A percentile compares a stretch with the other conserved stretches of the same genome.
phyloP scores from a whole-genome alignment of 2,329 filamentous ascomycete genomes.

The Fusarium brachygibbosum region DNA sequence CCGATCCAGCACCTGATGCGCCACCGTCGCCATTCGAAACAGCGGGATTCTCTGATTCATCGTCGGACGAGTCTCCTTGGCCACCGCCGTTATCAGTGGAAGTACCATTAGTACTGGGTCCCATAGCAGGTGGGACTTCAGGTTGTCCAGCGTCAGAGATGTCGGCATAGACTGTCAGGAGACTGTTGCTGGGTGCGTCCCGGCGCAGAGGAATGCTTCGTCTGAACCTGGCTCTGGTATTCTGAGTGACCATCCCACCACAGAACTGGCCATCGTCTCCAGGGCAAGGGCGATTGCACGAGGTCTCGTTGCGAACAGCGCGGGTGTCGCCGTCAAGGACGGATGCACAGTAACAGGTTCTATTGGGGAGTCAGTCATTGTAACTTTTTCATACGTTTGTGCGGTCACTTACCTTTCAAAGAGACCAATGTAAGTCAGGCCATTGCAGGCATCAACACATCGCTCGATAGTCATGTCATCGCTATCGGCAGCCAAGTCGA shows the following conservation, averaged over 20 bases:
- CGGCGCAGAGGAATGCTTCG: constrained; percentile 41
- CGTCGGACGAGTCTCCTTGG: background rate
- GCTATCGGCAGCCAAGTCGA: constrained; percentile 49
- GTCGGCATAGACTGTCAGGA: constrained; percentile 61
- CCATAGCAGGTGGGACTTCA: constrained; percentile 55
- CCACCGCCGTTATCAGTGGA: background rate
- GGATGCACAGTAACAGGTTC: constrained; percentile 62
- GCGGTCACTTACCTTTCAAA: constrained; percentile 46
- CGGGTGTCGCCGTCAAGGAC: constrained; percentile 57
- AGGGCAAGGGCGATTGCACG: constrained; percentile 58
- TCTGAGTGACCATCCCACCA: constrained; percentile 54
- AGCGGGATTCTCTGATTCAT: background rate
- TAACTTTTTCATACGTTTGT: background rate
- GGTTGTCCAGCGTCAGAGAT: constrained; percentile 48
- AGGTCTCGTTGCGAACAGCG: constrained; percentile 46
- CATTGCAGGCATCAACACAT: constrained; percentile 57
- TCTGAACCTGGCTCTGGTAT: constrained; percentile 12
- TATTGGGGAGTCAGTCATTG: constrained; percentile 28
- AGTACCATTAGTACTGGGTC: constrained; percentile 19
- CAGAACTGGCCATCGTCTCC: constrained; percentile 58
- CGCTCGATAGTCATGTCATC: constrained; percentile 56
- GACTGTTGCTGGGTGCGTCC: constrained; percentile 50
- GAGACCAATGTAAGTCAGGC: constrained; percentile 57
- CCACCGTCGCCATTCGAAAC: background rate
- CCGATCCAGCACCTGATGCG: background rate